Percentiles rank a stretch among this genome's conserved stretches.
Conservation (phyloP, 139 green algal genomes). For the Chlorella sp. region DNA sequence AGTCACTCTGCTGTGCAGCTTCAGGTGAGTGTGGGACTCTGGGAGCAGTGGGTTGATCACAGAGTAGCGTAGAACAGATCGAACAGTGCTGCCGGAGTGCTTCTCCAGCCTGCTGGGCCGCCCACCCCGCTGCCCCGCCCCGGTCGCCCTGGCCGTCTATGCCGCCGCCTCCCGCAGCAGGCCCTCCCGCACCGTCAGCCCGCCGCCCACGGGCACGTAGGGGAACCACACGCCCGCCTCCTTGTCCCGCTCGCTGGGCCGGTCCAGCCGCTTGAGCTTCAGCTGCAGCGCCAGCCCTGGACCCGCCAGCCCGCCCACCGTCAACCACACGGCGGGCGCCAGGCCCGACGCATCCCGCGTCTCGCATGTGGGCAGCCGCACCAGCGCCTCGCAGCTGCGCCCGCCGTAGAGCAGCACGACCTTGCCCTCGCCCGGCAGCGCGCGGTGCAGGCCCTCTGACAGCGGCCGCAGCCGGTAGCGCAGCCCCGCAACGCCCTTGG, state of each 20-base stretch:
- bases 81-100: no score
- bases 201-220: slow-evolving; percentile 66
- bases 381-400: slow-evolving; percentile 22
- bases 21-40: no score
- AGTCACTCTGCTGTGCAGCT: no score
- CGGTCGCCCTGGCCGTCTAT: no score
- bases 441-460: slow-evolving; percentile 11
- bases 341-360: slow-evolving; percentile 38
- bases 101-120: no score
- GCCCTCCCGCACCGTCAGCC: slow-evolving; percentile 56
- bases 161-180: neutral
- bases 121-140: no score
- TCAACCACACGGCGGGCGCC: slow-evolving; percentile 49
- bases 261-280: slow-evolving; percentile 54
- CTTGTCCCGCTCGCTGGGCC: slow-evolving; percentile 55
- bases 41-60: no score
- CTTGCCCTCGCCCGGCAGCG: slow-evolving; percentile 45
- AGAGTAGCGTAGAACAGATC: no score
- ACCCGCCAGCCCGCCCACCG: slow-evolving; percentile 44
- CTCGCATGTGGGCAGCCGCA: slow-evolving; percentile 36
- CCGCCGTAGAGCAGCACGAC: slow-evolving; percentile 21
- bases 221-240: slow-evolving; percentile 61
- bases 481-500: neutral
- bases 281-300: slow-evolving; percentile 57
- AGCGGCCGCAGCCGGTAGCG: slow-evolving; percentile 23